Evolutionary conservation across 371 early-diverging fungal genomes (phyloP).

Genomic region (Mortierella sp.): DNA sequence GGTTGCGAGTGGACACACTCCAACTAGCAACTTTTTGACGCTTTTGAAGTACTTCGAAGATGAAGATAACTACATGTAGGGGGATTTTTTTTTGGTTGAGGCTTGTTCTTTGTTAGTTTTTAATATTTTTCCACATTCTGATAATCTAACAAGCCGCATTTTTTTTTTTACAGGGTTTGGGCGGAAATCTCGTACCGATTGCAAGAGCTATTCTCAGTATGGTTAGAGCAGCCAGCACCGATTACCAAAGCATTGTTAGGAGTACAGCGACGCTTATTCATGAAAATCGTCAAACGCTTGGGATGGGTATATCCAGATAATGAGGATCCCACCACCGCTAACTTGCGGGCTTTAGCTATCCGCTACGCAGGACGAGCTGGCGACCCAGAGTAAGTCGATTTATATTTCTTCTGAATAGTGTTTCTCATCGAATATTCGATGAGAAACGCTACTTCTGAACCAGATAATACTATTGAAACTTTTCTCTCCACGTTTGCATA

Average conservation of each 20-base stretch:
- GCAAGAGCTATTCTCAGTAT: slow-evolving; percentile 56
- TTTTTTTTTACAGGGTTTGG: slow-evolving; percentile 61
- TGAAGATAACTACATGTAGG: slow-evolving; percentile 74
- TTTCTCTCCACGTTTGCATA: no score
- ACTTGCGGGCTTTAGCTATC: slow-evolving; percentile 65
- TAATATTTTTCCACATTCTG: background rate
- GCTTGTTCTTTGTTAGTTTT: background rate
- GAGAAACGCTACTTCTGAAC: no score
- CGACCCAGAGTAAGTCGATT: slow-evolving; percentile 50
- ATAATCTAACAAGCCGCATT: no score
- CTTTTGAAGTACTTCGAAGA: slow-evolving; percentile 70
- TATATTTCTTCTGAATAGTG: background rate
- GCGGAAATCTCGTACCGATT: slow-evolving; percentile 63
- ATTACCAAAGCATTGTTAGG: slow-evolving; percentile 60
- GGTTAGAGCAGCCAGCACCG: slow-evolving; percentile 65
- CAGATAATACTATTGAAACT: no score
- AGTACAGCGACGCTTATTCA: slow-evolving; percentile 66
- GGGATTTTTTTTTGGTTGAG: background rate
- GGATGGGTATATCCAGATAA: slow-evolving; percentile 68
- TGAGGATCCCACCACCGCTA: slow-evolving; percentile 60
- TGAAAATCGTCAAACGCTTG: slow-evolving; percentile 62
- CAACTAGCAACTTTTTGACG: slow-evolving; percentile 69
- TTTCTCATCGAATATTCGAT: no score
- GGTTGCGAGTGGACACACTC: slow-evolving; percentile 70
- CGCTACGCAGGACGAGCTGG: slow-evolving; percentile 63